Percentiles rank a stretch among this genome's conserved stretches.
Evolutionary conservation across 306 rosid species (phyloP).

Genomic region (Quercus gilva): DNA sequence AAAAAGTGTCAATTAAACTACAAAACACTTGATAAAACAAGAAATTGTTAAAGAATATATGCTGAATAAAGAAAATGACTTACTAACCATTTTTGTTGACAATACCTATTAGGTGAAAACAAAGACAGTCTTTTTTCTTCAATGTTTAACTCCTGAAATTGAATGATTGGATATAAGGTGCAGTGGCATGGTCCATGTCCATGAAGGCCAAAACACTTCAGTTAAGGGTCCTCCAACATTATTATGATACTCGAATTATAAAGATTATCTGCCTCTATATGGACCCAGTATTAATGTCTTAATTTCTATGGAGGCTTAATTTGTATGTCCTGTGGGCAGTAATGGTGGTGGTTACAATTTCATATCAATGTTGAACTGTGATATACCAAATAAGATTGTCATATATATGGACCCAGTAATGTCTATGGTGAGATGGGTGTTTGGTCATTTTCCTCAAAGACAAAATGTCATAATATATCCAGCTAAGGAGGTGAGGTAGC

Average conservation of each 20-base stretch:
- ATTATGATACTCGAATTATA: not conserved
- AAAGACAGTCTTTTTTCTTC: no score
- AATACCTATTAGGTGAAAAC: no score
- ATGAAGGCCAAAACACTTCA: no score
- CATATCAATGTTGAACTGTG: conserved; percentile 31
- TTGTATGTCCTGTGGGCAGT: conserved; percentile 24
- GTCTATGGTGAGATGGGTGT: conserved; percentile 19
- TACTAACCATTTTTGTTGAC: no score
- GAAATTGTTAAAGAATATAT: no score
- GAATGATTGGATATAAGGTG: not conserved
- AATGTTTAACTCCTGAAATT: no score
- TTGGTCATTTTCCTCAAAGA: conserved; percentile 41
- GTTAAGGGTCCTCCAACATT: not conserved
- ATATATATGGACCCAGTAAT: conserved; percentile 33
- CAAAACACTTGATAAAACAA: no score
- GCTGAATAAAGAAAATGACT: no score
- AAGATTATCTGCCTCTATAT: conserved; percentile 1
- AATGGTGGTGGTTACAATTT: conserved; percentile 46
- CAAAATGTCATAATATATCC: conserved; percentile 42
- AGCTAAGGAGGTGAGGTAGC: conserved; percentile 33
- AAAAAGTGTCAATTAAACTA: no score
- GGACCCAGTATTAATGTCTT: not conserved
- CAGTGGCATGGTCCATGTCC: not conserved
- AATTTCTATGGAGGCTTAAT: no score
- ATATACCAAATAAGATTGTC: not conserved